Base-by-base conservation (phyloP, 1,284 basidiomycete genomes). In the Cryptococcus sp. region DNA sequence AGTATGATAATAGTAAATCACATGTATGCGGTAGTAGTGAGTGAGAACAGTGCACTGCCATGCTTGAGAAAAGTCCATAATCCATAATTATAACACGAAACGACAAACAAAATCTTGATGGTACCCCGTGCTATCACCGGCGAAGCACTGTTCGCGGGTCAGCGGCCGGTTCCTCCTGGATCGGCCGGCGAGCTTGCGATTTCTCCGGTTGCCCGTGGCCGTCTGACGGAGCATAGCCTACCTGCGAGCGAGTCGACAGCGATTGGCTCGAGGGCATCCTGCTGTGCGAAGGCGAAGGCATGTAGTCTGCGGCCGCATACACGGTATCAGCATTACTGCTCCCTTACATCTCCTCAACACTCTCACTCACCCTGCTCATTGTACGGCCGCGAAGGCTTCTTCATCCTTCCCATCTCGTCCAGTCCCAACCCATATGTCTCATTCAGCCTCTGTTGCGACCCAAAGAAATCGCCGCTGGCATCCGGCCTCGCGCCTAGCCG, bases 401-500 rank as follows among this genome's bases (percentile, higher is more conserved):
- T 55, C 50, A 62, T 54, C 40, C 61, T 53, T 16, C 61, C 61
- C 50, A 58, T 52, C 48, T 62, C 61, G 42, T 62, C 61, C 30
- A 62, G 48, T 3, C 61, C 61, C 22, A 62, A 30, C 4, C 48
- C 52, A 42, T 47, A 52, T 15, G 56, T 52, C 30, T 54, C 55
- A 35, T 53, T 35, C 20, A 49, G 23, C 20, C 57, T 53, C 10
- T 41, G 53, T 20, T 45, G n/a, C 11, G 43, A 35, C 27, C 61
- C 51, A 27, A 67, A 64, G 55, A 64, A 67, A 52, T 71, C 69
- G 6, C 58, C 64, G 19, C 52, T 58, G 17, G 52, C 39, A 53
- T 69, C 67, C 6, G 66, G 62, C 50, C 53, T 50, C 13, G 62
- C 65, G 15, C 67, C 68, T 1, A 75, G 60, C 41, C 61, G 59